A percentile compares a stretch with the other conserved stretches of the same genome.
These are phyloP conservation scores for Amanita thiersii DNA, from an alignment of 768 basidiomycete genomes.

Conservation along the genomic window DNA sequence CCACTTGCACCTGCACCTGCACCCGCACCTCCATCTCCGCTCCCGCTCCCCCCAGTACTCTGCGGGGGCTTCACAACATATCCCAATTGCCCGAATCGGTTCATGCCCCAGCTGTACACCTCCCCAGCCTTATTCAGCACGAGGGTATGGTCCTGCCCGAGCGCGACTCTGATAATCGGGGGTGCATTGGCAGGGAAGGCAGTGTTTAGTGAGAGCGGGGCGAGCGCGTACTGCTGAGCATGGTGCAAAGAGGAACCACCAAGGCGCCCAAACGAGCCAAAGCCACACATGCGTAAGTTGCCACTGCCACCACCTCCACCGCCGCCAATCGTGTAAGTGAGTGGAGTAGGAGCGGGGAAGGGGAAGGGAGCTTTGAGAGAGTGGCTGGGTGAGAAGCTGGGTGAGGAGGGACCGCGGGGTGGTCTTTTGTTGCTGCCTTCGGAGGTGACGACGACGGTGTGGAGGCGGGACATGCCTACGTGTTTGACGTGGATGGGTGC, in stretches of 20 bases:
- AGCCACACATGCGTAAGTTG: constrained; percentile 83
- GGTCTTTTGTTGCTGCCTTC: not conserved
- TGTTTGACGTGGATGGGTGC: constrained; percentile 53
- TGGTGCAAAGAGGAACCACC: not conserved
- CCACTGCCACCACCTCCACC: constrained; percentile 23
- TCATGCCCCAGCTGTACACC: constrained; percentile 85
- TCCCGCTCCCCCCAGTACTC: constrained; percentile 5
- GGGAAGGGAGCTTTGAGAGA: no score
- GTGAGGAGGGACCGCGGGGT: no score
- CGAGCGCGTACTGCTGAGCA: constrained; percentile 67
- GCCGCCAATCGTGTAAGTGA: no score
- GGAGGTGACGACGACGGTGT: constrained; percentile 37
- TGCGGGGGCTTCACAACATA: constrained; percentile 60
- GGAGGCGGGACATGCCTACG: constrained; percentile 79
- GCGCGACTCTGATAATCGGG: constrained; percentile 55
- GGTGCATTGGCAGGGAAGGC: constrained; percentile 31
- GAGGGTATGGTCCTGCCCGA: constrained; percentile 94
- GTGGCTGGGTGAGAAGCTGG: no score
- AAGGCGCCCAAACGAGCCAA: constrained; percentile 72
- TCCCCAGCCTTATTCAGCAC: constrained; percentile 76
- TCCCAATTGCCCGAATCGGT: constrained; percentile 84
- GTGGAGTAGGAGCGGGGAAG: no score
- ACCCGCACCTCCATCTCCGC: not conserved
- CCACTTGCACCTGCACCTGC: not conserved
- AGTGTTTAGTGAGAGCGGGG: constrained; percentile 43